Evolutionary conservation across 495 filamentous ascomycete species (phyloP).

Genomic region (Aspergillus nanangensis): DNA sequence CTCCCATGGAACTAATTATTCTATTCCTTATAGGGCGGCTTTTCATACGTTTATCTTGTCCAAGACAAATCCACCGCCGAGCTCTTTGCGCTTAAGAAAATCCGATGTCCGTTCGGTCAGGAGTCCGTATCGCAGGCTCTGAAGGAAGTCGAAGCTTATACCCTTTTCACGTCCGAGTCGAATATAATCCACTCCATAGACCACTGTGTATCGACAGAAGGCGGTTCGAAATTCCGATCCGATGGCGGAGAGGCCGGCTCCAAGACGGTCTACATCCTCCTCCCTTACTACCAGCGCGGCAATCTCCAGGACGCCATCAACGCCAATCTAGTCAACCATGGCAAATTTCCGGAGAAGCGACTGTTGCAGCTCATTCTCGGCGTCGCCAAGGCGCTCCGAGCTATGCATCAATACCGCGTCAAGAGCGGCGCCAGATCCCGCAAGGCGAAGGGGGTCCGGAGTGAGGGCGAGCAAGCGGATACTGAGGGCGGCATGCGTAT

Average conservation of each 20-base stretch:
- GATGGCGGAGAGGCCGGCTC: conserved; percentile 54
- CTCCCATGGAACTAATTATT: conserved; percentile 2
- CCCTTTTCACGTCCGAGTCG: conserved; percentile 72
- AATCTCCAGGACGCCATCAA: conserved; percentile 98
- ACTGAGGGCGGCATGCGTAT: conserved; percentile 52
- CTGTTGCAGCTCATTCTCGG: conserved; percentile 89
- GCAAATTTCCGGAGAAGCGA: conserved; percentile 82
- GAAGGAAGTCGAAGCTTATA: conserved; percentile 96
- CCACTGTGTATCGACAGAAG: conserved; percentile 64
- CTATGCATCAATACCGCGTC: conserved; percentile 86
- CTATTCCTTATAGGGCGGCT: conserved; percentile 65
- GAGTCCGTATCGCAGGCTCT: conserved; percentile 92
- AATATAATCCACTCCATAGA: conserved; percentile 92
- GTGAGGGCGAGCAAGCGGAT: conserved; percentile 57
- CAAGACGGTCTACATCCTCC: conserved; percentile 94
- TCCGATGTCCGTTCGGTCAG: conserved; percentile 93
- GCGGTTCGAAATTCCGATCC: conserved; percentile 53
- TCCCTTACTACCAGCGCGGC: conserved; percentile 90
- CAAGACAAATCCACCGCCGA: conserved; percentile 77
- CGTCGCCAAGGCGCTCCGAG: conserved; percentile 78
- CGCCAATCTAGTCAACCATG: conserved; percentile 95
- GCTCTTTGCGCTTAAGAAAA: conserved; percentile 95
- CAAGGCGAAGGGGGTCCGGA: conserved; percentile 57
- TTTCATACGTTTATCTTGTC: conserved; percentile 97
- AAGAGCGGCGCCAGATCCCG: conserved; percentile 50